Conservation (phyloP, 495 filamentous ascomycete species). For the Trichoderma gamsii region DNA sequence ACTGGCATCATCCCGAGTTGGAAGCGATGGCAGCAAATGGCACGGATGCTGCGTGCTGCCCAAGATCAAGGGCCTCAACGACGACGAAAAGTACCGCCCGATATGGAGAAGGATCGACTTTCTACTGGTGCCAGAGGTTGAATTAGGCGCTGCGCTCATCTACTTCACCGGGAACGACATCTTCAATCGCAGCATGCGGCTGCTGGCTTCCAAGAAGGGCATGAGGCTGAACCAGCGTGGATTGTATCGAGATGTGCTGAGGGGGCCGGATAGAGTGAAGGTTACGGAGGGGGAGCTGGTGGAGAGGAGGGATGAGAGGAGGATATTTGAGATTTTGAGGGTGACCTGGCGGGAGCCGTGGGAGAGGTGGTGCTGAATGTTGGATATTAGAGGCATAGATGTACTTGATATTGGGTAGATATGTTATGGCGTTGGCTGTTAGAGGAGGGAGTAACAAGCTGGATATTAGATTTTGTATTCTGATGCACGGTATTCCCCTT, state of each 20-base stretch:
- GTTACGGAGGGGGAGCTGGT: slow-evolving; percentile 68
- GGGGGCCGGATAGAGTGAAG: slow-evolving; percentile 53
- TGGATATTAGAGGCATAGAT: not conserved
- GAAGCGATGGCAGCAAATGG: slow-evolving; percentile 63
- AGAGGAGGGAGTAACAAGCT: no score
- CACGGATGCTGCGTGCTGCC: slow-evolving; percentile 77
- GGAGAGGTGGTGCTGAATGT: slow-evolving; percentile 65
- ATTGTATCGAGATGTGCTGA: slow-evolving; percentile 67
- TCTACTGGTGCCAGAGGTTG: slow-evolving; percentile 71
- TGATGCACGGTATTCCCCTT: no score
- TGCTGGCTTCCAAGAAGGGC: slow-evolving; percentile 75
- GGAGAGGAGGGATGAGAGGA: slow-evolving; percentile 71
- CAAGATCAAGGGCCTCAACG: slow-evolving; percentile 19
- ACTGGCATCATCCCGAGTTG: slow-evolving; percentile 35
- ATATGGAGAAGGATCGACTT: slow-evolving; percentile 83
- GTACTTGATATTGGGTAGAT: no score
- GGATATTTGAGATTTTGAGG: slow-evolving; percentile 79
- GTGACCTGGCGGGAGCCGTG: slow-evolving; percentile 83
- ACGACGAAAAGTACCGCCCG: slow-evolving; percentile 22
- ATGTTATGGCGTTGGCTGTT: no score
- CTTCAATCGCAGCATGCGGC: slow-evolving; percentile 83
- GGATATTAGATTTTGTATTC: no score
- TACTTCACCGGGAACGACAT: slow-evolving; percentile 98
- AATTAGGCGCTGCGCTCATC: slow-evolving; percentile 82
- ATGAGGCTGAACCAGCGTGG: slow-evolving; percentile 86